Evolutionary conservation across 2,329 filamentous ascomycete species (phyloP).

Genomic region (Xylaria sp.): DNA sequence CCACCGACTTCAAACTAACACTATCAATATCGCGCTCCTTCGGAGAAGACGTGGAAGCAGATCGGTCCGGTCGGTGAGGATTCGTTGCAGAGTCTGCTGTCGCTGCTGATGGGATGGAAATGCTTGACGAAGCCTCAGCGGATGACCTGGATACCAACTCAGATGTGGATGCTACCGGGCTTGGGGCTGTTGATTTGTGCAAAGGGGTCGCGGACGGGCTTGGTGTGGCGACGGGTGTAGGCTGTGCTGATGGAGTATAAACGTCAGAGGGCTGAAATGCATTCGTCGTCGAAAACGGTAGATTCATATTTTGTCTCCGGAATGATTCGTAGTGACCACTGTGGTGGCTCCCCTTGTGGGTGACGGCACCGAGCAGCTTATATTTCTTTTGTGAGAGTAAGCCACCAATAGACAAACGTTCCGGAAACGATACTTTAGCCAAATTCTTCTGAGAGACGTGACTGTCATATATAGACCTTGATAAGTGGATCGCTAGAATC

Average conservation of each 20-base stretch:
- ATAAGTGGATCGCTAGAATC: constrained; percentile 89
- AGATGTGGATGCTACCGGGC: constrained; percentile 53
- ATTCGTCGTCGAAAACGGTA: constrained; percentile 82
- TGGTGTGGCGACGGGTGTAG: constrained; percentile 50
- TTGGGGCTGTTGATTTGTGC: constrained; percentile 45
- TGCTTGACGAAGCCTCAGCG: constrained; percentile 45
- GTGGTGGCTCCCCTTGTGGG: constrained; percentile 93
- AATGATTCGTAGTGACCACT: constrained; percentile 98
- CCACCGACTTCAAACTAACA: constrained; percentile 60
- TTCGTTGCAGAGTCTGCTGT: constrained; percentile 30
- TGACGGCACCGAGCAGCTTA: constrained; percentile 84
- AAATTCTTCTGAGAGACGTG: constrained; percentile 87
- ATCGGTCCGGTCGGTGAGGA: constrained; percentile 24
- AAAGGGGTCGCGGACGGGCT: constrained; percentile 52
- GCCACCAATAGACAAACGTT: constrained; percentile 81
- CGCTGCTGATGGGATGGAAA: constrained; percentile 41
- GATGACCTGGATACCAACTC: constrained; percentile 52
- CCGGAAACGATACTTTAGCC: constrained; percentile 91
- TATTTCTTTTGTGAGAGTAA: constrained; percentile 80
- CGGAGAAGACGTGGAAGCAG: constrained; percentile 34
- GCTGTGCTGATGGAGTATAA: constrained; percentile 68
- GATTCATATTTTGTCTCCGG: constrained; percentile 77
- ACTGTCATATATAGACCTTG: constrained; percentile 87
- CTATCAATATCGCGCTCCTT: constrained; percentile 54
- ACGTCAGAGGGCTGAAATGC: constrained; percentile 77